Percentiles rank a stretch among this genome's conserved stretches.
phyloP scores from a whole-genome alignment of 116 monocot species.

The Zostera marina region DNA sequence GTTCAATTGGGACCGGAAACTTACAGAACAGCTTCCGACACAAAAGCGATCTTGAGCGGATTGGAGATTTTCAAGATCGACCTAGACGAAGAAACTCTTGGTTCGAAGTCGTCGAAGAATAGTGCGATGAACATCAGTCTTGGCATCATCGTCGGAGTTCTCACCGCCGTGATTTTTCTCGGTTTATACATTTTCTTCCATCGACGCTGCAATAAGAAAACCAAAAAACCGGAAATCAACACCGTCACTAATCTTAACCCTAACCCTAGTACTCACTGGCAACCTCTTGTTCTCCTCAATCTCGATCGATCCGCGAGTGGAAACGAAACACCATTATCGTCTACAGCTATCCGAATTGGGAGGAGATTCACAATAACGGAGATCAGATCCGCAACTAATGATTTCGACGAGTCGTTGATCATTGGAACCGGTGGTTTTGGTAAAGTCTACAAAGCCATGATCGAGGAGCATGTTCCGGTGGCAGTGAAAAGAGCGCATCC shows the following conservation, averaged over 20 bases:
- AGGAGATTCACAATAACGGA: constrained; percentile 10
- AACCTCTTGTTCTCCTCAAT: constrained; percentile 24
- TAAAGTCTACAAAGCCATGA: constrained; percentile 51
- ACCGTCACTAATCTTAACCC: constrained; percentile 4
- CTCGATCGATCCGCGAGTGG: constrained; percentile 6
- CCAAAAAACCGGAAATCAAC: constrained; percentile 6
- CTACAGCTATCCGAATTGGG: background rate
- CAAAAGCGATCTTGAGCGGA: constrained; percentile 53
- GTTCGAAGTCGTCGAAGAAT: background rate
- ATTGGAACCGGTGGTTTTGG: constrained; percentile 67
- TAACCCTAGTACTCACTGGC: constrained; percentile 13
- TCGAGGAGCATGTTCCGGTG: constrained; percentile 17
- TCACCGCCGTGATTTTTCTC: constrained; percentile 2
- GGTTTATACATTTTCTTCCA: constrained; percentile 5
- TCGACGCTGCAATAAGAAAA: constrained; percentile 10
- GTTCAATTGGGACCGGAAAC: constrained; percentile 35
- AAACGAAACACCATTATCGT: background rate
- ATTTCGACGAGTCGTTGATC: constrained; percentile 46
- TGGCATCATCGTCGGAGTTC: constrained; percentile 12
- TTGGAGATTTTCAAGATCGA: constrained; percentile 63
- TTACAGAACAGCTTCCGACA: constrained; percentile 12
- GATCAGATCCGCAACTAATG: constrained; percentile 37
- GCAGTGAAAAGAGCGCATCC: constrained; percentile 10
- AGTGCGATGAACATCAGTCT: constrained; percentile 14
- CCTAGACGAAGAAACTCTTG: constrained; percentile 38